These are phyloP conservation scores for Ocimum tenuiflorum DNA, from an alignment of 257 asterid genomes.

Conservation along the genomic window DNA sequence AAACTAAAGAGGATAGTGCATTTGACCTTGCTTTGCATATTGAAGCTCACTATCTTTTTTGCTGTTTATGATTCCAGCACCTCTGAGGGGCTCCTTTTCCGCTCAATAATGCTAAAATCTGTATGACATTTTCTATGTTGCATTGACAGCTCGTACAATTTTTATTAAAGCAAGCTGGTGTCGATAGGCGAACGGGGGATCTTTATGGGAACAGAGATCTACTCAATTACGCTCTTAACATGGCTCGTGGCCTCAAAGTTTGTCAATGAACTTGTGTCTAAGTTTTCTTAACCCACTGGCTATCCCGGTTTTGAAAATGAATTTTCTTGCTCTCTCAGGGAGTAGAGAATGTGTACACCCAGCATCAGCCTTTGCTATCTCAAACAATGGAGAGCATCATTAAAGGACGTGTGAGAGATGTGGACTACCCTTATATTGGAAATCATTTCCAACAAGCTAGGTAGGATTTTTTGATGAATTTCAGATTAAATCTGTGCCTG, in stretches of 20 bases:
- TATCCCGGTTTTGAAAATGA: slow-evolving; percentile 14
- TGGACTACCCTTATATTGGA: slow-evolving; percentile 93
- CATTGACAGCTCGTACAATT: slow-evolving; percentile 85
- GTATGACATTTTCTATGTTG: slow-evolving; percentile 20
- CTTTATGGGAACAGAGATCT: slow-evolving; percentile 89
- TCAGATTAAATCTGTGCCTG: background rate
- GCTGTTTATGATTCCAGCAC: background rate
- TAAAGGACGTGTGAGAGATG: slow-evolving; percentile 89
- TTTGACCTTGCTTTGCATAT: background rate
- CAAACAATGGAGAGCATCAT: slow-evolving; percentile 92
- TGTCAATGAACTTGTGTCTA: slow-evolving; percentile 8
- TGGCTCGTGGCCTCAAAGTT: slow-evolving; percentile 98
- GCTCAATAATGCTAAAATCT: background rate
- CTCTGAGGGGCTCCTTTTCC: background rate
- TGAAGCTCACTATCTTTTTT: slow-evolving; percentile 4
- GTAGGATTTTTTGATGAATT: slow-evolving; percentile 30
- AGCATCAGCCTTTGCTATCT: slow-evolving; percentile 87
- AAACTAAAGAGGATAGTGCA: background rate
- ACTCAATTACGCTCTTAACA: slow-evolving; percentile 81
- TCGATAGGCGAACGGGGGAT: slow-evolving; percentile 90
- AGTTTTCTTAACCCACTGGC: background rate
- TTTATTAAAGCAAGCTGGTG: slow-evolving; percentile 92
- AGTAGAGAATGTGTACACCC: slow-evolving; percentile 96
- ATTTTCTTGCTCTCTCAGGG: slow-evolving; percentile 46
- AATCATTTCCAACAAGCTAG: slow-evolving; percentile 90